A percentile compares a stretch with the other conserved stretches of the same genome.
These are phyloP conservation scores for Neohortaea acidophila DNA, from an alignment of 495 filamentous ascomycete species.

Conservation along the genomic window DNA sequence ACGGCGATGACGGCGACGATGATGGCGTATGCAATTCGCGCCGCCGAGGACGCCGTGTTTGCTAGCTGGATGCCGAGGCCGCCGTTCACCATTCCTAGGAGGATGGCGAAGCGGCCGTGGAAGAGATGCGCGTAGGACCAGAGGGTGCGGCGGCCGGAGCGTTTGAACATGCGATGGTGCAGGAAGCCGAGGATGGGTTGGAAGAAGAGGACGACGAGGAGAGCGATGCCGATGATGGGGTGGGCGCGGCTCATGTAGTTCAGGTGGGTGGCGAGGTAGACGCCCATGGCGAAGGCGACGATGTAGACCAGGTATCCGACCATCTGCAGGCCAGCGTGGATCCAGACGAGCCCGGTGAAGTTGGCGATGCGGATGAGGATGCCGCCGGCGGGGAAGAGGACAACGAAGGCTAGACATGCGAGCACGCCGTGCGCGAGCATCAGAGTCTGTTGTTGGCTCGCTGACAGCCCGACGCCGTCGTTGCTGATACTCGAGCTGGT, in stretches of 20 bases:
- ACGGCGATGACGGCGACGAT: conserved; percentile 14
- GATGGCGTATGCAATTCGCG: conserved; percentile 14
- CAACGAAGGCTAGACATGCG: conserved; percentile 26
- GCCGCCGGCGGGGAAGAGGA: conserved; percentile 34
- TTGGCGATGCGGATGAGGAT: conserved; percentile 31
- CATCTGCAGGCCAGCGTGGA: conserved; percentile 26
- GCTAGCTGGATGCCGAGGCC: conserved; percentile 26
- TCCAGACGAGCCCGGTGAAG: conserved; percentile 26
- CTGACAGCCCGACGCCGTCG: neutral
- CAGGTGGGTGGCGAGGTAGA: conserved; percentile 23
- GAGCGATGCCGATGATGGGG: conserved; percentile 26
- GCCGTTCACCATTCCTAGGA: conserved; percentile 29
- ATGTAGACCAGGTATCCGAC: conserved; percentile 26
- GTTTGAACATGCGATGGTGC: conserved; percentile 28
- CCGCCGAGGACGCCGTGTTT: conserved; percentile 2
- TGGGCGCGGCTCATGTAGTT: conserved; percentile 19
- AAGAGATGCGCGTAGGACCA: conserved; percentile 28
- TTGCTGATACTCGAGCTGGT: neutral
- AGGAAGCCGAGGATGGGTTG: conserved; percentile 26
- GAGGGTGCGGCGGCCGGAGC: conserved; percentile 21
- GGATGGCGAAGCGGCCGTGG: conserved; percentile 25
- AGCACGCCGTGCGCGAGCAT: conserved; percentile 26
- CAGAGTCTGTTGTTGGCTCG: conserved; percentile 10
- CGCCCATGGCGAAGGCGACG: conserved; percentile 24
- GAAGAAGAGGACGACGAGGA: conserved; percentile 25